Conservation (phyloP, 257 asterid species). For the Rehmannia glutinosa region DNA sequence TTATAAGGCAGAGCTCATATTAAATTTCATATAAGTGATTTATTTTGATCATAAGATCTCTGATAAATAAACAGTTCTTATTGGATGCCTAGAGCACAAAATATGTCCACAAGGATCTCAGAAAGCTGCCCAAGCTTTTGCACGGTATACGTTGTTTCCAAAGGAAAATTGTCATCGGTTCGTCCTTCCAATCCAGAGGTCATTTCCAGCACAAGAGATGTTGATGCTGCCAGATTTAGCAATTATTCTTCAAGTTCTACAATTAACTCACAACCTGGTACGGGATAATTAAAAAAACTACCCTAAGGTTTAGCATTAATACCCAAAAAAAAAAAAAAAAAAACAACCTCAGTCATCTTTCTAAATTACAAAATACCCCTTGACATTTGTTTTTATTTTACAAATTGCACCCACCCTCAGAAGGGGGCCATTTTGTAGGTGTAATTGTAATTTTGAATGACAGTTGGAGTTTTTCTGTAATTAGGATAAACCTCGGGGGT, state of each 20-base stretch:
- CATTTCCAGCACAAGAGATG: constrained; percentile 19
- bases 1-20: too few species aligned
- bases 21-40: too few species aligned
- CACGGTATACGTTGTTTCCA: constrained; percentile 49
- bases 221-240: constrained; percentile 20
- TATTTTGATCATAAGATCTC: not conserved
- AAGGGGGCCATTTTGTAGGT: too few species aligned
- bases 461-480: too few species aligned
- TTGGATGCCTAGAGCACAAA: constrained; percentile 32
- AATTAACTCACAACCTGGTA: constrained; percentile 34
- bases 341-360: too few species aligned
- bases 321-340: too few species aligned
- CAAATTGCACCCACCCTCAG: too few species aligned
- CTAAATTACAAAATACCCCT: too few species aligned
- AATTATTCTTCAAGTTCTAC: constrained; percentile 23
- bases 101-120: constrained; percentile 42
- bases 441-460: too few species aligned
- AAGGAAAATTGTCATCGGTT: constrained; percentile 47
- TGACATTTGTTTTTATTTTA: too few species aligned
- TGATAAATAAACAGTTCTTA: constrained; percentile 13
- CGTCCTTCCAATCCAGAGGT: constrained; percentile 44
- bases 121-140: constrained; percentile 43
- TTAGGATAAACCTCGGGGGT: too few species aligned
- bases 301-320: too few species aligned
- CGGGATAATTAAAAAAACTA: not conserved